These are phyloP conservation scores for Trichoderma guizhouense DNA, from an alignment of 2,329 filamentous ascomycete species.

Conservation along the genomic window DNA sequence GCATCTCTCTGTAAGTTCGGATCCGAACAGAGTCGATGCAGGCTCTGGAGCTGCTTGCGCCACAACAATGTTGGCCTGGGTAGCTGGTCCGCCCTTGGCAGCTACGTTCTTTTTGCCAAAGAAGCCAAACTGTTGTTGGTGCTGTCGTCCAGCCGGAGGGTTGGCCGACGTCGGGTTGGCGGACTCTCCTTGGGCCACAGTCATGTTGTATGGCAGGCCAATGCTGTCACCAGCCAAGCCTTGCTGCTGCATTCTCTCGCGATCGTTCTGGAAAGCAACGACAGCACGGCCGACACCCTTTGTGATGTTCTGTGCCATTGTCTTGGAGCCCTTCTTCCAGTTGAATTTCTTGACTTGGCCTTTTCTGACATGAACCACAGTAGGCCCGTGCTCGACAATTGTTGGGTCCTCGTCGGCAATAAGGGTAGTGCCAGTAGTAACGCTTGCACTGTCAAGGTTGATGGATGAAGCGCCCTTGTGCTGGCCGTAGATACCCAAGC, in stretches of 20 bases:
- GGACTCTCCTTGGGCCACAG: constrained; percentile 52
- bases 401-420: constrained; percentile 65
- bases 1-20: constrained; percentile 79
- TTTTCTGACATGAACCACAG: constrained; percentile 92
- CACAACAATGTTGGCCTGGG: constrained; percentile 29
- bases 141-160: constrained; percentile 27
- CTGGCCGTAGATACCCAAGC: constrained; percentile 56
- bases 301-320: constrained; percentile 87
- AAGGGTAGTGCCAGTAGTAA: constrained; percentile 56
- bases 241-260: constrained; percentile 52
- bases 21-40: constrained; percentile 72
- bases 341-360: constrained; percentile 95
- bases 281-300: constrained; percentile 95
- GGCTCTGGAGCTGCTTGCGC: constrained; percentile 48
- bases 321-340: constrained; percentile 96
- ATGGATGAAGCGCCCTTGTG: constrained; percentile 49
- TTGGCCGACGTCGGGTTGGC: constrained; percentile 35
- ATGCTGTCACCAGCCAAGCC: constrained; percentile 61
- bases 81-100: constrained; percentile 47
- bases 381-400: constrained; percentile 70
- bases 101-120: constrained; percentile 58
- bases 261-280: constrained; percentile 62
- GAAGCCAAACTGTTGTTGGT: constrained; percentile 62
- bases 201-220: constrained; percentile 69
- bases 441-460: constrained; percentile 51